Evolutionary conservation across 2,329 filamentous ascomycete genomes (phyloP).

Genomic region (Alternaria tenuissima): DNA sequence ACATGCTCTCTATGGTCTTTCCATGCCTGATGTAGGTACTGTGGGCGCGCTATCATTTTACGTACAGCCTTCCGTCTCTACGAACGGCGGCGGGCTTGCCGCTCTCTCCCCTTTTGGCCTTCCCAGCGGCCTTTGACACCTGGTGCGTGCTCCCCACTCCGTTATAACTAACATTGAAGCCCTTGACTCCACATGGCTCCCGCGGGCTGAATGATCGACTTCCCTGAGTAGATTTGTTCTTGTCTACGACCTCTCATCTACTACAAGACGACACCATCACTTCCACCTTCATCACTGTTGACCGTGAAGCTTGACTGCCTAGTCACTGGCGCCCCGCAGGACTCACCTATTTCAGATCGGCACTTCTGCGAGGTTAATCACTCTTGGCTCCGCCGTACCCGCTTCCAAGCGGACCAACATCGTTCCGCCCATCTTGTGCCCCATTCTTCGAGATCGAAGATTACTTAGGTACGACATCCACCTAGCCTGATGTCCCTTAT

Average conservation of each 20-base stretch:
- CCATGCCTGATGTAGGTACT: slow-evolving; percentile 27
- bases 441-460: slow-evolving; percentile 1
- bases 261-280: slow-evolving; percentile 21
- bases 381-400: slow-evolving; percentile 37
- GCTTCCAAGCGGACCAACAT: slow-evolving; percentile 29
- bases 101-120: slow-evolving; percentile 35
- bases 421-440: slow-evolving; percentile 29
- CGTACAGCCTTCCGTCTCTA: slow-evolving; percentile 40
- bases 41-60: slow-evolving; percentile 38
- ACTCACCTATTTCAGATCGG: slow-evolving; percentile 36
- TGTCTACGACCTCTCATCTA: slow-evolving; percentile 23
- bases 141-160: slow-evolving; percentile 46
- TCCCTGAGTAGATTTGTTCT: slow-evolving; percentile 21
- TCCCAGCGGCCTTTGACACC: slow-evolving; percentile 35
- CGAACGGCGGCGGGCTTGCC: slow-evolving; percentile 32
- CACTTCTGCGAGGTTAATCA: slow-evolving; percentile 39
- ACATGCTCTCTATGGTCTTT: slow-evolving; percentile 28
- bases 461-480: slow-evolving; percentile 13
- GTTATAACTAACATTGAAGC: slow-evolving; percentile 36
- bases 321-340: slow-evolving; percentile 21
- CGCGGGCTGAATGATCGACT: slow-evolving; percentile 26
- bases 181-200: slow-evolving; percentile 42
- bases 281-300: slow-evolving; percentile 13
- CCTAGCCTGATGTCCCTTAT: background rate
- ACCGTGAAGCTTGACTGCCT: slow-evolving; percentile 15